phyloP scores from a whole-genome alignment of 306 rosid genomes.

The Medicago ruthenica region DNA sequence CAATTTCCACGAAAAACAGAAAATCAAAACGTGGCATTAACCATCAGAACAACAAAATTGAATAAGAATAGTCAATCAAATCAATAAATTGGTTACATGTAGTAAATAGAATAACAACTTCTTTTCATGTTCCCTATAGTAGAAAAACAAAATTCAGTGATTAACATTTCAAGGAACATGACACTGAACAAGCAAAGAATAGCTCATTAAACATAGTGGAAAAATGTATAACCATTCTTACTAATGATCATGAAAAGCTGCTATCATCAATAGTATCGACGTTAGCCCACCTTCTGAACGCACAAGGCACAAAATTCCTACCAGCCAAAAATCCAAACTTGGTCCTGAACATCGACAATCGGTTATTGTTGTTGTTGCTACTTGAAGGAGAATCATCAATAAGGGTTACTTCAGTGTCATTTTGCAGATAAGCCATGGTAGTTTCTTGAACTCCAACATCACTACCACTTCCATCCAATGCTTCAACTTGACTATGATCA shows the following conservation, averaged over 20 bases:
- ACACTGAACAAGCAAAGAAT: slow-evolving; percentile 22
- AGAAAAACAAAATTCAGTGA: slow-evolving; percentile 6
- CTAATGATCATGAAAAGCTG: slow-evolving; percentile 39
- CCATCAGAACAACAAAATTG: slow-evolving; percentile 24
- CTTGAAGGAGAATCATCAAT: slow-evolving; percentile 54
- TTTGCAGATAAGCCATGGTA: slow-evolving; percentile 36
- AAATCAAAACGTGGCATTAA: background rate
- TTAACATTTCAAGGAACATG: slow-evolving; percentile 26
- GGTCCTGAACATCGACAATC: slow-evolving; percentile 56
- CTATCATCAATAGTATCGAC: slow-evolving; percentile 45
- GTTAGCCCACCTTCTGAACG: slow-evolving; percentile 69
- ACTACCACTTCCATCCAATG: slow-evolving; percentile 57
- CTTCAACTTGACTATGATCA: slow-evolving; percentile 61
- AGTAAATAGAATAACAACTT: slow-evolving; percentile 10
- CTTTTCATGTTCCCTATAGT: background rate
- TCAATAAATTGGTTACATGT: slow-evolving; percentile 25
- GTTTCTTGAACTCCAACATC: slow-evolving; percentile 56
- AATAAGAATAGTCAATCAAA: slow-evolving; percentile 26
- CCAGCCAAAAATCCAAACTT: slow-evolving; percentile 64
- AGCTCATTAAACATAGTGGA: slow-evolving; percentile 5
- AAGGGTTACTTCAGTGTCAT: slow-evolving; percentile 37
- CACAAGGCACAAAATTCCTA: slow-evolving; percentile 62
- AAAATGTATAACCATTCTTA: slow-evolving; percentile 29
- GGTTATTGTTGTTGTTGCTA: slow-evolving; percentile 47
- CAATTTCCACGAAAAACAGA: slow-evolving; percentile 25